Evolutionary conservation across 495 filamentous ascomycete genomes (phyloP).

Genomic region (Parathielavia appendiculata): DNA sequence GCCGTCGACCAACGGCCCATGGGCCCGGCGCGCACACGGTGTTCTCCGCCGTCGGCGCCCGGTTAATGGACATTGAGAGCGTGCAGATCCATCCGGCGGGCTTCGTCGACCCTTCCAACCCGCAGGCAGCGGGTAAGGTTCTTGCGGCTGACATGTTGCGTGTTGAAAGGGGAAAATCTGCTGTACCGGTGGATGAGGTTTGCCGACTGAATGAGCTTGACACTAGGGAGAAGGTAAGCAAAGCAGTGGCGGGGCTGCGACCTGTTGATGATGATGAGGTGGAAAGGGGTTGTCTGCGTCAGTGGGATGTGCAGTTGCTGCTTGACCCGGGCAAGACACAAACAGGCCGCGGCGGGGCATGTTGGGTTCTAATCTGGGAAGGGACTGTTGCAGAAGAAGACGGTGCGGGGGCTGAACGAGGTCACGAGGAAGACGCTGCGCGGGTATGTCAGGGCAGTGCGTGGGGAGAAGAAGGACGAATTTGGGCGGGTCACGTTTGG

Average conservation of each 20-base stretch:
- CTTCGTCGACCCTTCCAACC: constrained; percentile 59
- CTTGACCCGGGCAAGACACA: constrained; percentile 53
- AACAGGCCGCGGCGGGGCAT: constrained; percentile 46
- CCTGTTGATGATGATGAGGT: constrained; percentile 21
- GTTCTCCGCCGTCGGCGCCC: constrained; percentile 44
- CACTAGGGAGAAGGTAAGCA: constrained; percentile 49
- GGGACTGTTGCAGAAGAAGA: constrained; percentile 49
- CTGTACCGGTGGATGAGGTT: constrained; percentile 46
- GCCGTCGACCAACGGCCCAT: constrained; percentile 56
- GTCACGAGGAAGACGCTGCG: constrained; percentile 38
- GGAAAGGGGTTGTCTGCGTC: constrained; percentile 24
- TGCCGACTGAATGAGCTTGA: constrained; percentile 55
- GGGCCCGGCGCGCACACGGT: constrained; percentile 46
- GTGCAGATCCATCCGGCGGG: constrained; percentile 64
- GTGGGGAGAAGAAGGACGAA: constrained; percentile 33
- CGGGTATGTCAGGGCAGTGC: constrained; percentile 41
- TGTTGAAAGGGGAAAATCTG: constrained; percentile 54
- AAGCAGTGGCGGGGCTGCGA: constrained; percentile 40
- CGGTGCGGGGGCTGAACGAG: constrained; percentile 44
- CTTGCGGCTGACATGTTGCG: constrained; percentile 57
- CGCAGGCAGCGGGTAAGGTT: constrained; percentile 44
- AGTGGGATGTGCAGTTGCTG: constrained; percentile 53
- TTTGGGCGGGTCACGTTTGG: constrained; percentile 48
- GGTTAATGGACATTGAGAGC: constrained; percentile 53
- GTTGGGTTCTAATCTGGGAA: constrained; percentile 57